Conservation (phyloP, 352 stramenopile genomes). For the Stramenopiles sp. region DNA sequence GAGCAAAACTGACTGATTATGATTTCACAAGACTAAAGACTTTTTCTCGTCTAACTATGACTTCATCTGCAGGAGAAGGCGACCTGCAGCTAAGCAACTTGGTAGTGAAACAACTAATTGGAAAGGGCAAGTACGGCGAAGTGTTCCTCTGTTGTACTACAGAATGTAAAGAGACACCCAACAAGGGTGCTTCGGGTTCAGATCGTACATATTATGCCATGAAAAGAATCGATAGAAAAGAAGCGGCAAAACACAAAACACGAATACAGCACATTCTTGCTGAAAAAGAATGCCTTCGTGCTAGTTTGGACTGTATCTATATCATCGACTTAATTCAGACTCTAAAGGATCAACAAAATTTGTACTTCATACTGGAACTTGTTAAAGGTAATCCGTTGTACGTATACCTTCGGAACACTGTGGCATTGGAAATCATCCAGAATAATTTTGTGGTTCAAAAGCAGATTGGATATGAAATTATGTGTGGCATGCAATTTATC, state of each 20-base stretch:
- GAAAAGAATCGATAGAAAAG: conserved; percentile 1
- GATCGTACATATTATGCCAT: not conserved
- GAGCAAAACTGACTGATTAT: no score
- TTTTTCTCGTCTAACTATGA: no score
- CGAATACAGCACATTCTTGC: conserved; percentile 5
- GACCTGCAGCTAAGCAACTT: not conserved
- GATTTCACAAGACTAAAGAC: no score
- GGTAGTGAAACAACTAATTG: not conserved
- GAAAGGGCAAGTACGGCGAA: not conserved
- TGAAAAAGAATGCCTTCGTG: not conserved
- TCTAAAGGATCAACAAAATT: conserved; percentile 27
- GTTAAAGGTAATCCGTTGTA: conserved; percentile 14
- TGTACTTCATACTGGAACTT: conserved; percentile 31
- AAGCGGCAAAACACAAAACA: not conserved
- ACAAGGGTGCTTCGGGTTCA: not conserved
- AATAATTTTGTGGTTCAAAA: not conserved
- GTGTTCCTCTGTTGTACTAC: not conserved
- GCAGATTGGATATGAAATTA: conserved; percentile 60
- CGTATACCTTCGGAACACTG: not conserved
- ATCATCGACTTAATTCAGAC: conserved; percentile 26
- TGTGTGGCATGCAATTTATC: conserved; percentile 76
- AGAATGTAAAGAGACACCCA: no score
- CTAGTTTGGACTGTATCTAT: conserved; percentile 17
- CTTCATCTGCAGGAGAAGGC: no score
- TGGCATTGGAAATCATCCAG: not conserved